Evolutionary conservation across 805 yeast genomes (phyloP).

Genomic region (Nematodospora valgi): DNA sequence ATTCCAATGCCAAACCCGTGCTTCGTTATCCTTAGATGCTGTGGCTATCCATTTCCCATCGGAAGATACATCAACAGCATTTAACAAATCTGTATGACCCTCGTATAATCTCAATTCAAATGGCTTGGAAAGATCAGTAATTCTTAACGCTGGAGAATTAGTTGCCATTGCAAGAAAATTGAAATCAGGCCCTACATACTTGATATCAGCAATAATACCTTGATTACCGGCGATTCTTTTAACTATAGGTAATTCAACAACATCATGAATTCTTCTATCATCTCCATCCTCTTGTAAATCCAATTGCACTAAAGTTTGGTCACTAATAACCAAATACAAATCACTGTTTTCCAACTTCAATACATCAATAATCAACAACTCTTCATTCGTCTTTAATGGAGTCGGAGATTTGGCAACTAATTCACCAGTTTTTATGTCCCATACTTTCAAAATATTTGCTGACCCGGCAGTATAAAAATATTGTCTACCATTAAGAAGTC

Average conservation of each 20-base stretch:
- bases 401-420: slow-evolving; percentile 42
- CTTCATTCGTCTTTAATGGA: slow-evolving; percentile 65
- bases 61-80: slow-evolving; percentile 68
- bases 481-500: slow-evolving; percentile 19
- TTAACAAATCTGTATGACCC: slow-evolving; percentile 84
- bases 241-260: slow-evolving; percentile 34
- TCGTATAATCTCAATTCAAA: slow-evolving; percentile 63
- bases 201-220: slow-evolving; percentile 90
- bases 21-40: slow-evolving; percentile 85
- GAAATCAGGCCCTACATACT: slow-evolving; percentile 63
- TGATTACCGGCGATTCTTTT: slow-evolving; percentile 85
- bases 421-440: slow-evolving; percentile 52
- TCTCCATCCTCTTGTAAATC: slow-evolving; percentile 20
- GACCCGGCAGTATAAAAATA: slow-evolving; percentile 76
- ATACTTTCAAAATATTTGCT: slow-evolving; percentile 61
- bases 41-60: slow-evolving; percentile 92
- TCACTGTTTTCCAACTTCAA: slow-evolving; percentile 29
- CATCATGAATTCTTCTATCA: slow-evolving; percentile 8
- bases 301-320: slow-evolving; percentile 70
- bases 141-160: slow-evolving; percentile 82
- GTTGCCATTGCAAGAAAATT: slow-evolving; percentile 79
- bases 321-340: slow-evolving; percentile 63
- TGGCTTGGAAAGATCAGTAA: slow-evolving; percentile 60
- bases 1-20: slow-evolving; percentile 75
- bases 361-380: slow-evolving; percentile 64